Conservation (phyloP, 345 rosid species). For the Dipteronia sinensis region DNA sequence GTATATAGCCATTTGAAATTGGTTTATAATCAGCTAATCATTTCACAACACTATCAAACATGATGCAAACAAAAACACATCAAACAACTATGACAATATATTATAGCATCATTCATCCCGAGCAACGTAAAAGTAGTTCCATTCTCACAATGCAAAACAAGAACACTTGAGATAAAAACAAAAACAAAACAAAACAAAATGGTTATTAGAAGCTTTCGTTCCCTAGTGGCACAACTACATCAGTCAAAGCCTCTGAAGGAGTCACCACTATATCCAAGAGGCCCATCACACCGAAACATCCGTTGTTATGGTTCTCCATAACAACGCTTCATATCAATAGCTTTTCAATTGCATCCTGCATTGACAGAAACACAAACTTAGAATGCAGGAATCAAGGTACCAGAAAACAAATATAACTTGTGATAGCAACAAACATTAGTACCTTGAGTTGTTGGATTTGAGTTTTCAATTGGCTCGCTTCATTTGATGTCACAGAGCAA, state of each 20-base stretch:
- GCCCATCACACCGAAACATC: conserved; percentile 87
- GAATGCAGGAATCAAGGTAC: background rate
- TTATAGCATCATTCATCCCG: conserved; percentile 7
- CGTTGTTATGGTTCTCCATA: conserved; percentile 22
- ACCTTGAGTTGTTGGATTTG: conserved; percentile 94
- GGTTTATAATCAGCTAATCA: background rate
- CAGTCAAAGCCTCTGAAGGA: conserved; percentile 71
- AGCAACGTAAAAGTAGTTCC: background rate
- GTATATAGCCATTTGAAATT: background rate
- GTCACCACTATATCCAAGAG: conserved; percentile 47
- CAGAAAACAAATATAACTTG: background rate
- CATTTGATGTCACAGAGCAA: conserved; percentile 82
- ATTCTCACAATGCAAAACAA: conserved; percentile 9
- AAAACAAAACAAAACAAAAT: background rate
- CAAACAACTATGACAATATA: background rate
- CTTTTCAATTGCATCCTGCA: conserved; percentile 97
- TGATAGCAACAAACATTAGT: background rate
- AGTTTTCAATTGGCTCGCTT: conserved; percentile 80
- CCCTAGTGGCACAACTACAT: conserved; percentile 39
- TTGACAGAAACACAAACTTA: background rate
- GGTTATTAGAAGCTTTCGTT: conserved; percentile 4
- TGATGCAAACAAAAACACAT: background rate
- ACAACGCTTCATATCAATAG: conserved; percentile 58
- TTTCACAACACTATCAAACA: background rate
- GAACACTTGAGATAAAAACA: background rate